phyloP scores from a whole-genome alignment of 1,139 yeast genomes.

The Saccharomyces hybrid region DNA sequence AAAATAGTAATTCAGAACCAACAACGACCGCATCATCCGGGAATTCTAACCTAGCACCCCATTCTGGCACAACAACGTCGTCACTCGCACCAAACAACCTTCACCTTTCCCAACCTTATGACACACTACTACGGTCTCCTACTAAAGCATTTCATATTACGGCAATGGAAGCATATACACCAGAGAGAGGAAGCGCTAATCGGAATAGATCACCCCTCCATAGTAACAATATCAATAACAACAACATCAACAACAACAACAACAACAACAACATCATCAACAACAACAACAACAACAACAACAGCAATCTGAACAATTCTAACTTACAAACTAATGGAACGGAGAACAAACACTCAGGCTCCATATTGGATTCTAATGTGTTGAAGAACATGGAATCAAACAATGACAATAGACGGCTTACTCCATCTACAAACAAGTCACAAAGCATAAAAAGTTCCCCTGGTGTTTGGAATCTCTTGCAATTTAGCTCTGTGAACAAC shows the following conservation, averaged over 20 bases:
- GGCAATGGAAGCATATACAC: constrained; percentile 75
- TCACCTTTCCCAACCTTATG: constrained; percentile 31
- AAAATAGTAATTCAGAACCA: constrained; percentile 2
- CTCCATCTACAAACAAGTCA: constrained; percentile 9
- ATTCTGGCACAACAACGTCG: constrained; percentile 15
- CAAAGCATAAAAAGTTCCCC: constrained; percentile 39
- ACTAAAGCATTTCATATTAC: constrained; percentile 46
- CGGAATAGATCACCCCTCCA: constrained; percentile 23
- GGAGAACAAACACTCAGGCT: not conserved
- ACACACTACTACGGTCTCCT: constrained; percentile 30
- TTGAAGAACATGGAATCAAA: not conserved
- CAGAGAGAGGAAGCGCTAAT: constrained; percentile 59
- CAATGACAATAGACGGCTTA: constrained; percentile 2
- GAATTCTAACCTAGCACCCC: constrained; percentile 4
- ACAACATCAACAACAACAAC: constrained; percentile 1
- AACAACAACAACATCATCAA: no score
- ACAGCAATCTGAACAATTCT: not conserved
- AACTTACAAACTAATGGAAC: not conserved
- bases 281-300: constrained; percentile 3
- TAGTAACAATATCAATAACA: constrained; percentile 1
- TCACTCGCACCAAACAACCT: constrained; percentile 13
- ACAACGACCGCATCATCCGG: not conserved
- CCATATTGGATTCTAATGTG: not conserved
- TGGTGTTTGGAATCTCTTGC: constrained; percentile 73
- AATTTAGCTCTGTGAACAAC: constrained; percentile 49